phyloP scores from a whole-genome alignment of 1,284 basidiomycete species.

The Tylopilus microsporus region DNA sequence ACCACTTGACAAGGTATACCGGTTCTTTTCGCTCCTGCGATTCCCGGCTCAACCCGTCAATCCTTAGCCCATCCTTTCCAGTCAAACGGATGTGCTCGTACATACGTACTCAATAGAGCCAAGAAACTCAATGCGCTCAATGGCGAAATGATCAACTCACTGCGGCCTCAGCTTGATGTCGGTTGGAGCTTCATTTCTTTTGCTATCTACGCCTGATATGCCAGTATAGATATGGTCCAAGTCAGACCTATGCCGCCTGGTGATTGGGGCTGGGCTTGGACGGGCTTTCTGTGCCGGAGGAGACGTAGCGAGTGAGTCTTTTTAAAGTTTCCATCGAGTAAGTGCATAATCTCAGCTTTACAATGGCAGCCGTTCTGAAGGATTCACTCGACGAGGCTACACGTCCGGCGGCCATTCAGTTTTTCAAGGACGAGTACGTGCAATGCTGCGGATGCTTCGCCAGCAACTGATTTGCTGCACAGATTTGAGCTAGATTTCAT shows the following conservation, averaged over 20 bases:
- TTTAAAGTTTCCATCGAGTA: not conserved
- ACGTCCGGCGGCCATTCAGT: too few species aligned
- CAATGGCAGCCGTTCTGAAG: conserved; percentile 52
- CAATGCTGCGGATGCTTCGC: too few species aligned
- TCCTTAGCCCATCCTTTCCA: conserved; percentile 67
- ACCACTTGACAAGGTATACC: conserved; percentile 23
- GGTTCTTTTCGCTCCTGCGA: conserved; percentile 13
- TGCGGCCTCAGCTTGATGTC: conserved; percentile 74
- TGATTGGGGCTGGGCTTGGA: conserved; percentile 76
- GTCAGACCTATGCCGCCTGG: conserved; percentile 68
- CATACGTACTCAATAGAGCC: conserved; percentile 78
- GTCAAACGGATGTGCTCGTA: conserved; percentile 58
- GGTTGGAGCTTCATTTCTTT: conserved; percentile 17
- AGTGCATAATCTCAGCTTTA: conserved; percentile 16
- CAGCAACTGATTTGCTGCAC: conserved; percentile 7
- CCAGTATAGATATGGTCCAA: conserved; percentile 69
- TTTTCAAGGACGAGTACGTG: too few species aligned
- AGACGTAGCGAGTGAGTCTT: conserved; percentile 76
- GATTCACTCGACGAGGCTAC: too few species aligned
- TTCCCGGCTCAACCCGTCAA: conserved; percentile 5
- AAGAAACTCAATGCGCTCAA: conserved; percentile 85
- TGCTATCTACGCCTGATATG: conserved; percentile 12
- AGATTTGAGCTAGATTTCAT: conserved; percentile 89
- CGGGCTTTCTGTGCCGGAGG: conserved; percentile 93
- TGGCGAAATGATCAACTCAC: conserved; percentile 72